phyloP scores from a whole-genome alignment of 2,329 filamentous ascomycete genomes.

The Paramyrothecium roridum region DNA sequence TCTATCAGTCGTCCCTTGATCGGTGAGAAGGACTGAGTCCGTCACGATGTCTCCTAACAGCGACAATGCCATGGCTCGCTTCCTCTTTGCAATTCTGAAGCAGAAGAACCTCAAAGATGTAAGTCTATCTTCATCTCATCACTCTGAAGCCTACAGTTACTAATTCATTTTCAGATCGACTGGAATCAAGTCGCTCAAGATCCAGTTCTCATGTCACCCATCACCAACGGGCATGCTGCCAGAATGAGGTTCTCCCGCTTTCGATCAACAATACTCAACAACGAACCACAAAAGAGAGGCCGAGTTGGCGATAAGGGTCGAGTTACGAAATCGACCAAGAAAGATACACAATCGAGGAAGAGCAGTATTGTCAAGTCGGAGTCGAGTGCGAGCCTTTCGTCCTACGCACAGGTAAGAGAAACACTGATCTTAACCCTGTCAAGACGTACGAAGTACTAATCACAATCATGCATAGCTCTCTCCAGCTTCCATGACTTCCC shows the following conservation, averaged over 20 bases:
- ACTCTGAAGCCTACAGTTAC: conserved; percentile 7
- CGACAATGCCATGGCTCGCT: conserved; percentile 55
- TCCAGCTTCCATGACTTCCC: conserved; percentile 32
- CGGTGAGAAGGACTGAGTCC: not conserved
- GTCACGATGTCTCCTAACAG: conserved; percentile 49
- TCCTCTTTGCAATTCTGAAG: conserved; percentile 57
- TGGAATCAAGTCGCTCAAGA: conserved; percentile 56
- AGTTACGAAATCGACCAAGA: conserved; percentile 43
- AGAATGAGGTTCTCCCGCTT: conserved; percentile 59
- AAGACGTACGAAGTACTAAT: not conserved
- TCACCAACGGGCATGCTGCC: conserved; percentile 59
- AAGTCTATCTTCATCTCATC: conserved; percentile 25
- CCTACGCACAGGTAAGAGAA: conserved; percentile 22
- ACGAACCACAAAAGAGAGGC: conserved; percentile 45
- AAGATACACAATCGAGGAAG: conserved; percentile 26
- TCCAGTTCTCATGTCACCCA: conserved; percentile 49
- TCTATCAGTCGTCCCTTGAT: conserved; percentile 3
- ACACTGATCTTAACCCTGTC: too few species aligned
- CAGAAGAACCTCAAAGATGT: conserved; percentile 61
- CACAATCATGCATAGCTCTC: conserved; percentile 29
- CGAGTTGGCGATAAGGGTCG: conserved; percentile 37
- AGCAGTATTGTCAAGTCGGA: conserved; percentile 38
- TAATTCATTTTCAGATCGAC: conserved; percentile 44
- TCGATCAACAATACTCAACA: conserved; percentile 40
- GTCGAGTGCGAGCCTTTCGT: conserved; percentile 21